Base-by-base conservation (phyloP, 164 flowering plant genomes). In the Umbellularia californica region DNA sequence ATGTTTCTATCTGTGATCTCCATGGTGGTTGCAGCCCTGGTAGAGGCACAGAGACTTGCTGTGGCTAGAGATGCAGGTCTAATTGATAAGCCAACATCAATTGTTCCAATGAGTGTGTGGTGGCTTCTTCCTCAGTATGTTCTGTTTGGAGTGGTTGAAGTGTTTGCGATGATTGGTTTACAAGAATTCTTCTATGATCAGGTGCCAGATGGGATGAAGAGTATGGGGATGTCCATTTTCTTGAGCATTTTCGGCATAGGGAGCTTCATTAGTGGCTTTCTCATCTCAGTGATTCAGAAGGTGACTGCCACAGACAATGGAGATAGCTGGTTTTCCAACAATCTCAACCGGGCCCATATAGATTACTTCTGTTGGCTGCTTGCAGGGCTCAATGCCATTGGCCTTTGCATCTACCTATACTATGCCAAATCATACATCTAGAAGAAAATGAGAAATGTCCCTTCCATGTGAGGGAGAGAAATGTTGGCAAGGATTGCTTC, bases 341-440 rank as follows among this genome's bases (percentile, higher is more conserved):
- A 77, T 63, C 75, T 80, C 50, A 80, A 75, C 60, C 69, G 25
- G 25, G 80, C 78, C 30, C 80, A 77, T 67, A 75, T 77, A 12
- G 82, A 77, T 58, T 80, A 77, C 75, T 80, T 80, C 77, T 77
- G 74, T 68, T 80, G 77, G 82, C 55, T 80, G 47, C 76, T 80
- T 55, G 79, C 79, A 24, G 79, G 79, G 24, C 77, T 80, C 5
- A 70, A 79, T 41, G 23, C 60, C 1, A 1, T 77, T 66, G 75
- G 24, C 69, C 35, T 77, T 60, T 25, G 13, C 17, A 4, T 50
- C 50, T 77, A 52, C 41, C 3, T 72, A 5, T 77, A 28, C 58
- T 80, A 75, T 64, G 68, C 83, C 65, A 77, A 41, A 50, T 70
- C 70, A 0, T 77, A 77, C 63, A 17, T 69, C 30, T 80, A 77